Conservation (phyloP, 768 basidiomycete genomes). For the Auriculariales sp. region DNA sequence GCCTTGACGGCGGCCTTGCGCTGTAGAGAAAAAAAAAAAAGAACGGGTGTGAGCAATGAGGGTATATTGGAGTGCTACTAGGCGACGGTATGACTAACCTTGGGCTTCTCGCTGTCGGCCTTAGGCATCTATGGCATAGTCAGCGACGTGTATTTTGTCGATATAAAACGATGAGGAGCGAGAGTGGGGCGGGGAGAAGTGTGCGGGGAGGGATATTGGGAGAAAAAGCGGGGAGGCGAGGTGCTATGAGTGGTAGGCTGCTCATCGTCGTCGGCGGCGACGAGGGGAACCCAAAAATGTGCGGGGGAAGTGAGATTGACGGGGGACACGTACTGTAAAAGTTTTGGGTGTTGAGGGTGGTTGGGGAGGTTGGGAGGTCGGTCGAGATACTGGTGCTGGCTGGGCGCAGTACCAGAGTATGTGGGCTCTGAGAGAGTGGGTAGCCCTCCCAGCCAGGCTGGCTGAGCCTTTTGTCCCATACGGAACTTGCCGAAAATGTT, state of each 20-base stretch:
- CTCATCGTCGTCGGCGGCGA: background rate
- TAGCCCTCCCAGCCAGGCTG: background rate
- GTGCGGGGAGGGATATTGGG: background rate
- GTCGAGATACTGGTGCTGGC: background rate
- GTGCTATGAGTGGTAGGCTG: too few species aligned
- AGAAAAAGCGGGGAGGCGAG: too few species aligned
- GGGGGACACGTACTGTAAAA: background rate
- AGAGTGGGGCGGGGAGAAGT: background rate
- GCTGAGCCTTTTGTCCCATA: background rate
- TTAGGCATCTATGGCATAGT: slow-evolving; percentile 51
- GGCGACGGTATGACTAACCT: slow-evolving; percentile 27
- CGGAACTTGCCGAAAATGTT: background rate
- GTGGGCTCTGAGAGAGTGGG: background rate
- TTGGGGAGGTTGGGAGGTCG: background rate
- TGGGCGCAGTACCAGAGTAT: background rate
- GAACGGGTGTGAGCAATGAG: background rate
- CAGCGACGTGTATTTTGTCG: background rate
- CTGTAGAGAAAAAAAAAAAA: slow-evolving; percentile 18
- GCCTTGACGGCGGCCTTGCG: slow-evolving; percentile 67
- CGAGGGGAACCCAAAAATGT: background rate
- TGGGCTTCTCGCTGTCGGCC: slow-evolving; percentile 47
- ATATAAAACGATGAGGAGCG: background rate
- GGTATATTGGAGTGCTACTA: slow-evolving; percentile 1
- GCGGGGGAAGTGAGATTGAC: background rate
- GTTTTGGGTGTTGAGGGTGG: background rate